Evolutionary conservation across 2,329 filamentous ascomycete genomes (phyloP).

Genomic region (Zasmidium angulare): DNA sequence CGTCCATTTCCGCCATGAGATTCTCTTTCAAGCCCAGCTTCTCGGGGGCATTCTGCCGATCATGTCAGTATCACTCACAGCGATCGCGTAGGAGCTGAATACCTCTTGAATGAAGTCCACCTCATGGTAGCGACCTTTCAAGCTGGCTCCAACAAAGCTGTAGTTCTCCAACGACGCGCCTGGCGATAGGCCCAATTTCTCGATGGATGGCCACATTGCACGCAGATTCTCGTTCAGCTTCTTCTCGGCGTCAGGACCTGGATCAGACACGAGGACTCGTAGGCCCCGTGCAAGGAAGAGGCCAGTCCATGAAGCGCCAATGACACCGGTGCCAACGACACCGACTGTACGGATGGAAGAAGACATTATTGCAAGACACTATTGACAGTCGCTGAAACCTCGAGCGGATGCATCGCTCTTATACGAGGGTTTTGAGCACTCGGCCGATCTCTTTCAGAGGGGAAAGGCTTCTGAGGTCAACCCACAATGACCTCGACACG

Average conservation of each 20-base stretch:
- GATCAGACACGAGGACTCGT: background rate
- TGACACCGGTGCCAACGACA: background rate
- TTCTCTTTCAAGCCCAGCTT: slow-evolving; percentile 39
- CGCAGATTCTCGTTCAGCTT: background rate
- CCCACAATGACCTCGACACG: too few species aligned
- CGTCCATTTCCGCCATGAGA: slow-evolving; percentile 38
- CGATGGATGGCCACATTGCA: background rate
- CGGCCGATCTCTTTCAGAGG: too few species aligned
- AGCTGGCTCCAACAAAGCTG: background rate
- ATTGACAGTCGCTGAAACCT: too few species aligned
- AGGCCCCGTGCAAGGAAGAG: background rate
- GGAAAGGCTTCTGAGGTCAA: too few species aligned
- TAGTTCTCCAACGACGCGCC: background rate
- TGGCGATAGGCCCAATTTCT: background rate
- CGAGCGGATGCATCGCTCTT: too few species aligned
- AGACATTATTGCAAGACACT: background rate
- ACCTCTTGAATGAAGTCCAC: background rate
- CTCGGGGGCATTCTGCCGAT: slow-evolving; percentile 29
- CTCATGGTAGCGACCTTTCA: background rate
- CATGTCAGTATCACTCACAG: background rate
- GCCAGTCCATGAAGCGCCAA: background rate
- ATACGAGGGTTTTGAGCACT: too few species aligned
- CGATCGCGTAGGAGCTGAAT: background rate
- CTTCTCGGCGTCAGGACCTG: background rate
- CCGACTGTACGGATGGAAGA: background rate